Evolutionary conservation across 768 basidiomycete genomes (phyloP).

Genomic region (Pluteus cervinus): DNA sequence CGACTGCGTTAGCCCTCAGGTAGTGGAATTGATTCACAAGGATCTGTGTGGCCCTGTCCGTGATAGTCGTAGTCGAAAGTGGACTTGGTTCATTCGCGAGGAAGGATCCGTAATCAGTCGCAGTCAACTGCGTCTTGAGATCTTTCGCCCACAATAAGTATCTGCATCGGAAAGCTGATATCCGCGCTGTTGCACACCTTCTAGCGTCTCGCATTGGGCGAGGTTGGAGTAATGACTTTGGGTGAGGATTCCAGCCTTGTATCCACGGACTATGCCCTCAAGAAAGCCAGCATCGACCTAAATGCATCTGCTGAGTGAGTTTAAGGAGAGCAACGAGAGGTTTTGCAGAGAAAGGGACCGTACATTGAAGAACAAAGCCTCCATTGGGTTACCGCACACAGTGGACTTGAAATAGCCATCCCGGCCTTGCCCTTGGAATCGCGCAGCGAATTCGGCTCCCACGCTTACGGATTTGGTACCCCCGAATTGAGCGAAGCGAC

Average conservation of each 20-base stretch:
- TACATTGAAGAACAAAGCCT: constrained; percentile 89
- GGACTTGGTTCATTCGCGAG: constrained; percentile 94
- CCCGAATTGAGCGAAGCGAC: too few species aligned
- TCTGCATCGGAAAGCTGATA: not conserved
- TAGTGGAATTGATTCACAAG: constrained; percentile 98
- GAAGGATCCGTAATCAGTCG: constrained; percentile 98
- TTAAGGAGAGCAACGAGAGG: constrained; percentile 8
- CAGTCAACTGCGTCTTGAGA: constrained; percentile 89
- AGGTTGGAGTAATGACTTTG: constrained; percentile 89
- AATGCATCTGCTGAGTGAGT: constrained; percentile 16
- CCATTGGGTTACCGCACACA: constrained; percentile 42
- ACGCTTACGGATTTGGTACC: too few species aligned
- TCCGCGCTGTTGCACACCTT: constrained; percentile 49
- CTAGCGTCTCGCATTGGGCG: constrained; percentile 94
- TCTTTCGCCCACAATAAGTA: constrained; percentile 43
- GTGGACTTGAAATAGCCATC: constrained; percentile 1
- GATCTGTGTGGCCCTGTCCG: constrained; percentile 93
- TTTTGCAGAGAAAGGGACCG: constrained; percentile 8
- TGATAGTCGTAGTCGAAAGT: constrained; percentile 88
- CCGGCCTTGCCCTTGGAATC: too few species aligned
- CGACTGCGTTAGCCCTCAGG: constrained; percentile 83
- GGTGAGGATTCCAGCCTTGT: constrained; percentile 87
- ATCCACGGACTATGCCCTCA: constrained; percentile 83
- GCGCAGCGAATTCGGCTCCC: too few species aligned
- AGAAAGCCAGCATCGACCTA: constrained; percentile 73